Base-by-base conservation (phyloP, 2,329 filamentous ascomycete species). In the Colletotrichum paranaense region DNA sequence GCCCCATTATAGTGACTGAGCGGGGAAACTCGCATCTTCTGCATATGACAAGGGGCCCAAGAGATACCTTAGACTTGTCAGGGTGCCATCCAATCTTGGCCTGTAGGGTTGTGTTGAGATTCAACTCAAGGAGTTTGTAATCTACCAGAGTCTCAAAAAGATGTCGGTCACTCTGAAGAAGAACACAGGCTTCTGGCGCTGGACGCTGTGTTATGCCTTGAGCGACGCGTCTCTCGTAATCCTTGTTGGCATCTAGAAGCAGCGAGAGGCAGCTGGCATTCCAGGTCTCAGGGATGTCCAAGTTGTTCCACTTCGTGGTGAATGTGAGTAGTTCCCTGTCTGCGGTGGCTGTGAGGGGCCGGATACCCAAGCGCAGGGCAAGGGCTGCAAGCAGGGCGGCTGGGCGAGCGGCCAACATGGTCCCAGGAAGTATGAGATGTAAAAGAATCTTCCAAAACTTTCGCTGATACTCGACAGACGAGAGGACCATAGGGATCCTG, bases 211-310 rank as follows among this genome's bases (percentile, higher is more conserved):
- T 79, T 7, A 74, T 62, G 24, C 76, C 79, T 14, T 77, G 68
- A 1, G 75, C 70, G 5, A 80, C 77, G 11, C 81, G 79, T 65
- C 73, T 76, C 53, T 77, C 76, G 64, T 80, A 82, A 67, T 82
- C 79, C 22, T 76, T 74, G 76, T 88, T 85, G 0, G 86, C 86
- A 60, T 87, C 85, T 1, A 88, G 80, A 16, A 89, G 76, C n/a
- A 88, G 78, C 0, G 79, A 77, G 28, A 88, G 75, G 60, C 86
- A 88, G 68, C 79, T 82, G 8, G 83, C 69, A 58, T 84, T 88
- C 86, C 86, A 89, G 9, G 82, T 88, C 76, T 89, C 87, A 1
- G 86, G 86, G 8, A 84, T 80, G 2, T 86, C 82, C 4, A 87
- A 74, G 11, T 81, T 84, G 68, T 86, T 88, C 87, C 87, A 89